phyloP scores from a whole-genome alignment of 176 grass and related monocot species.

The Poa pratensis region DNA sequence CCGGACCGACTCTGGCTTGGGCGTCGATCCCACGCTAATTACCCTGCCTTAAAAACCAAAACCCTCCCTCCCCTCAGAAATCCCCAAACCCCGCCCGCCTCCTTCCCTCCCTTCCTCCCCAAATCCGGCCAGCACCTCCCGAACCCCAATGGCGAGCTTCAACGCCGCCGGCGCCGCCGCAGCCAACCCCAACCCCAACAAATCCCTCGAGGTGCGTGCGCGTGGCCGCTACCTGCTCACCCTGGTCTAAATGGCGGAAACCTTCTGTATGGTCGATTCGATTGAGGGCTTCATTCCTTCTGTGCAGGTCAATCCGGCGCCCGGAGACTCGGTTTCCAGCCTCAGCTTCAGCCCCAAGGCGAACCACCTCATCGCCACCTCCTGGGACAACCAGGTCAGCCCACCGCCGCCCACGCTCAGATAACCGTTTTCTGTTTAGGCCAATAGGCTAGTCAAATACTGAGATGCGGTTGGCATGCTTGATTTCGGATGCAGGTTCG shows the following conservation, averaged over 20 bases:
- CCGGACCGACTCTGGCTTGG: neutral
- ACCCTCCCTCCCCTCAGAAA: neutral
- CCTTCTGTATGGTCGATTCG: slow-evolving; percentile 27
- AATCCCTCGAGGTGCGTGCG: slow-evolving; percentile 59
- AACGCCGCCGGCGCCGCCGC: slow-evolving; percentile 36
- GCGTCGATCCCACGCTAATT: slow-evolving; percentile 26
- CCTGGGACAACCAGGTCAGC: slow-evolving; percentile 86
- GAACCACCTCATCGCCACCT: slow-evolving; percentile 78
- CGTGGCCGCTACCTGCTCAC: neutral
- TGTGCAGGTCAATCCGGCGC: slow-evolving; percentile 42
- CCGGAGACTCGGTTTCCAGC: slow-evolving; percentile 71
- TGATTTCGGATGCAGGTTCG: slow-evolving; percentile 56
- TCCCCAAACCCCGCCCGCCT: slow-evolving; percentile 17
- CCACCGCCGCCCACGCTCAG: neutral
- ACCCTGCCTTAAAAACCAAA: slow-evolving; percentile 26
- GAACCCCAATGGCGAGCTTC: slow-evolving; percentile 48
- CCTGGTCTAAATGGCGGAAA: neutral
- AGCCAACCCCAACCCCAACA: slow-evolving; percentile 70
- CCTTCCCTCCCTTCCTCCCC: neutral
- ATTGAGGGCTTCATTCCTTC: neutral
- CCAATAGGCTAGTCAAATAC: neutral
- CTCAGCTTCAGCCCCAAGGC: slow-evolving; percentile 85
- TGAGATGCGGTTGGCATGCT: slow-evolving; percentile 28
- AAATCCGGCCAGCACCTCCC: slow-evolving; percentile 33
- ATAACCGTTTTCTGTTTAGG: neutral